A percentile compares a stretch with the other conserved stretches of the same genome.
phyloP scores from a whole-genome alignment of 441 rosid species.

The Erysimum cheiri region DNA sequence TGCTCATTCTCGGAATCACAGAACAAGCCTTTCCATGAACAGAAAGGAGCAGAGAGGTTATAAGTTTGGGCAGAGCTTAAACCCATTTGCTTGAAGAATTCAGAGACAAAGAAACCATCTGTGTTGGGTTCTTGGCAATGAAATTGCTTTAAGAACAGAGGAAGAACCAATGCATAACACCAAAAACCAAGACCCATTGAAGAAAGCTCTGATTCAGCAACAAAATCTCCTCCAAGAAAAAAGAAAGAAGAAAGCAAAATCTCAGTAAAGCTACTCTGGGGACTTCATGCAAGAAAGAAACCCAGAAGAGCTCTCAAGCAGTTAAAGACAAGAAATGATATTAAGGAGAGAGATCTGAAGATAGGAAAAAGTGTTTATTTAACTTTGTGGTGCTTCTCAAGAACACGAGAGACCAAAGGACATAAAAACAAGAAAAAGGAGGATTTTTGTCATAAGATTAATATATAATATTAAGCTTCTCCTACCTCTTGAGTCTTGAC shows the following conservation, averaged over 20 bases:
- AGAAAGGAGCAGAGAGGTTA: constrained; percentile 65
- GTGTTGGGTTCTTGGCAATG: constrained; percentile 76
- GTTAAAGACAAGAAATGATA: constrained; percentile 41
- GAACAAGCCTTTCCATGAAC: constrained; percentile 75
- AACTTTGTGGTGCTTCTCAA: constrained; percentile 45
- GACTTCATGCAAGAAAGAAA: constrained; percentile 39
- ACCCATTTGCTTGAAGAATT: constrained; percentile 71
- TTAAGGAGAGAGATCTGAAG: constrained; percentile 32
- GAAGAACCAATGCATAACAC: constrained; percentile 59
- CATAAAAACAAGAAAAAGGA: constrained; percentile 51
- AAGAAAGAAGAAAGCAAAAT: constrained; percentile 7
- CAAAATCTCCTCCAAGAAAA: background rate
- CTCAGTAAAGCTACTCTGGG: constrained; percentile 27
- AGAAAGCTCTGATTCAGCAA: constrained; percentile 17
- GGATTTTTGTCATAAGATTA: constrained; percentile 50
- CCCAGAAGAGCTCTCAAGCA: constrained; percentile 42
- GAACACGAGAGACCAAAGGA: constrained; percentile 51
- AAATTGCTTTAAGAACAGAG: constrained; percentile 59
- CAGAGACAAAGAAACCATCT: constrained; percentile 79
- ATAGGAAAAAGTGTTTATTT: constrained; percentile 47
- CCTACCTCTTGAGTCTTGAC: constrained; percentile 30
- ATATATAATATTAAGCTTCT: constrained; percentile 10
- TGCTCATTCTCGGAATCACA: constrained; percentile 63
- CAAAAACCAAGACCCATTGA: constrained; percentile 67
- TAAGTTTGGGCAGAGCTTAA: constrained; percentile 48